A percentile compares a stretch with the other conserved stretches of the same genome.
phyloP scores from a whole-genome alignment of 1,284 basidiomycete species.

The Cryptococcus neoformans region DNA sequence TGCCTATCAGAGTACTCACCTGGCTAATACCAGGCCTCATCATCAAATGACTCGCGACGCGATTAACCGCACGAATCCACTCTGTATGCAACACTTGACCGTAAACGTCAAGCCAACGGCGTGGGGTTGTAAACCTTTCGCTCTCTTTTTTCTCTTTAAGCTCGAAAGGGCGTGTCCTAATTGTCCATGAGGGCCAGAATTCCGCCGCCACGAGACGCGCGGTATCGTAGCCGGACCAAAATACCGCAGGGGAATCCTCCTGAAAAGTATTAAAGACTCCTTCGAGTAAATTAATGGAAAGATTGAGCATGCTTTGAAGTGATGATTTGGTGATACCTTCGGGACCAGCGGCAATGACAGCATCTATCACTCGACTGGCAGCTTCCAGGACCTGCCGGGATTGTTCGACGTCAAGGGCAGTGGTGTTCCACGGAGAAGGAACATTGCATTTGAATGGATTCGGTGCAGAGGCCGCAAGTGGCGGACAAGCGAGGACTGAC shows the following conservation, averaged over 20 bases:
- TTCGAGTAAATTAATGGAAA: slow-evolving; percentile 5
- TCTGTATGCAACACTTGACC: slow-evolving; percentile 60
- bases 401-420: no score
- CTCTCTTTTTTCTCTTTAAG: background rate
- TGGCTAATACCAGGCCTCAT: slow-evolving; percentile 69
- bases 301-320: background rate
- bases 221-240: slow-evolving; percentile 64
- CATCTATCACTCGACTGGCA: slow-evolving; percentile 6
- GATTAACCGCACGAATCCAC: slow-evolving; percentile 66
- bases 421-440: slow-evolving; percentile 4
- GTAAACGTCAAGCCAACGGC: slow-evolving; percentile 67
- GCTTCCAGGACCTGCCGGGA: no score
- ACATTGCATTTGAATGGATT: background rate
- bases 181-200: slow-evolving; percentile 60
- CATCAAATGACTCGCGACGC: slow-evolving; percentile 64
- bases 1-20: slow-evolving; percentile 51
- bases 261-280: slow-evolving; percentile 18
- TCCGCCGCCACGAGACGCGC: slow-evolving; percentile 55
- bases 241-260: slow-evolving; percentile 54
- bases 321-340: slow-evolving; percentile 24
- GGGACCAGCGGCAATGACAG: slow-evolving; percentile 14
- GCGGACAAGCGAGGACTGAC: background rate
- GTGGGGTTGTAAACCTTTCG: slow-evolving; percentile 1
- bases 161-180: slow-evolving; percentile 43
- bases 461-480: background rate